A percentile compares a stretch with the other conserved stretches of the same genome.
These are phyloP conservation scores for Penicillium sp. DNA, from an alignment of 2,329 filamentous ascomycete genomes.

Conservation along the genomic window DNA sequence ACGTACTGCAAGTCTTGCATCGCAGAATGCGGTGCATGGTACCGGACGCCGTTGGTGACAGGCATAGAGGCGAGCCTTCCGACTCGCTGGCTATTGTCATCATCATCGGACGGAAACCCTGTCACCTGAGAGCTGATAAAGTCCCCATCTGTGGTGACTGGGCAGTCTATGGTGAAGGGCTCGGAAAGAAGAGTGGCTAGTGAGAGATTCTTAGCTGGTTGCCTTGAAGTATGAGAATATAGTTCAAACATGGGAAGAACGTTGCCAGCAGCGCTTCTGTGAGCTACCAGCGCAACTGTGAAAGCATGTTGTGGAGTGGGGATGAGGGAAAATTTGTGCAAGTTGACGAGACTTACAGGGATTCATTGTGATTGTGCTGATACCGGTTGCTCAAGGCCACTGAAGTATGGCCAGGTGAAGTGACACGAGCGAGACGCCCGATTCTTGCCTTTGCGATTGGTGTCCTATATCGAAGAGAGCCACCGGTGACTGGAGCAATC, in stretches of 20 bases:
- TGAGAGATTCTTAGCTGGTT: slow-evolving; percentile 3
- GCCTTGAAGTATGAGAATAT: not conserved
- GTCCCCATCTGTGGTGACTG: slow-evolving; percentile 45
- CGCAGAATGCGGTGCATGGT: slow-evolving; percentile 56
- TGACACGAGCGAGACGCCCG: slow-evolving; percentile 31
- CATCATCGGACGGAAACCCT: slow-evolving; percentile 43
- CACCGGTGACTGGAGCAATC: slow-evolving; percentile 19
- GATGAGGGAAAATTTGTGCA: not conserved
- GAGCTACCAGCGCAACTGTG: slow-evolving; percentile 12
- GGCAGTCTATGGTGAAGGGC: slow-evolving; percentile 44
- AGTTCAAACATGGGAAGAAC: not conserved
- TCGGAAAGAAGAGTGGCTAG: slow-evolving; percentile 40
- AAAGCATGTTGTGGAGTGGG: slow-evolving; percentile 5
- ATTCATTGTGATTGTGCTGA: slow-evolving; percentile 30
- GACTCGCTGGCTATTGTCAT: slow-evolving; percentile 57
- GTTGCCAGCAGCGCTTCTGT: not conserved
- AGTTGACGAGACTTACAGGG: slow-evolving; percentile 23
- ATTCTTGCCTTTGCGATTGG: slow-evolving; percentile 22
- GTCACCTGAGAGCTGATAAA: slow-evolving; percentile 43
- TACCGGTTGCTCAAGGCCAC: slow-evolving; percentile 30
- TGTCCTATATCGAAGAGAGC: slow-evolving; percentile 22
- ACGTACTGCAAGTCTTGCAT: slow-evolving; percentile 61
- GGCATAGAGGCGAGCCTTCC: slow-evolving; percentile 52
- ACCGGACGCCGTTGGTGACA: slow-evolving; percentile 55
- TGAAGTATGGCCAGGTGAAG: slow-evolving; percentile 26